A percentile compares a stretch with the other conserved stretches of the same genome.
phyloP scores from a whole-genome alignment of 805 yeast species.

The Candida pini region DNA sequence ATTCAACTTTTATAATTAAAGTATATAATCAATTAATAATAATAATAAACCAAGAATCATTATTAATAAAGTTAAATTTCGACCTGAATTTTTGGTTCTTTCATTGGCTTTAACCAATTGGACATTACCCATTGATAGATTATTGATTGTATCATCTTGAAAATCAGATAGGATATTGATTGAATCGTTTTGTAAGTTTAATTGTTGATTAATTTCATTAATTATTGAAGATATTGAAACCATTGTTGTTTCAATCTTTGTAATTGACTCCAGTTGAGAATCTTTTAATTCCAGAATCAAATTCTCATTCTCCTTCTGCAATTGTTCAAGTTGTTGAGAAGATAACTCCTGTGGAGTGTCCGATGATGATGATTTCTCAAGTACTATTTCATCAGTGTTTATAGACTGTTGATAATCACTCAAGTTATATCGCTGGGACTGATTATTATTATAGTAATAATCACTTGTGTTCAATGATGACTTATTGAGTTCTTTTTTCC shows the following conservation, averaged over 20 bases:
- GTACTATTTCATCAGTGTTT: constrained; percentile 29
- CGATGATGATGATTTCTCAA: constrained; percentile 31
- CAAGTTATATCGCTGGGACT: not conserved
- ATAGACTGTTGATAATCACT: constrained; percentile 25
- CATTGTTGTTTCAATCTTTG: constrained; percentile 54
- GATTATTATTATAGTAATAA: constrained; percentile 2
- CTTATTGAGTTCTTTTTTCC: constrained; percentile 34
- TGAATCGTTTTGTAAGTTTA: constrained; percentile 66
- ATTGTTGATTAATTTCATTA: constrained; percentile 66
- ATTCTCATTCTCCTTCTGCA: constrained; percentile 56
- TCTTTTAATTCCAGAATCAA: constrained; percentile 46
- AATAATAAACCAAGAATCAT: constrained; percentile 51
- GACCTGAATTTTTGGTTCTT: constrained; percentile 57
- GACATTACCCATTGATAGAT: constrained; percentile 66
- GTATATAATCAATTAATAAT: constrained; percentile 47
- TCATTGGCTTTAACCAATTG: constrained; percentile 64
- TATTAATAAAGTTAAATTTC: constrained; percentile 49
- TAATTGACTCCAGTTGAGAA: constrained; percentile 56
- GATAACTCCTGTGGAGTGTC: constrained; percentile 16
- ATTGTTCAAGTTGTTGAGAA: constrained; percentile 52
- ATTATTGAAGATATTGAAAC: constrained; percentile 72
- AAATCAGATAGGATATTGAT: constrained; percentile 58
- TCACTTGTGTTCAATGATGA: constrained; percentile 22
- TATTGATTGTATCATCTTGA: constrained; percentile 60
- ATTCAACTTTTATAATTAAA: constrained; percentile 14